A percentile compares a stretch with the other conserved stretches of the same genome.
phyloP scores from a whole-genome alignment of 371 early-diverging fungal genomes.

The Mycotypha africana region DNA sequence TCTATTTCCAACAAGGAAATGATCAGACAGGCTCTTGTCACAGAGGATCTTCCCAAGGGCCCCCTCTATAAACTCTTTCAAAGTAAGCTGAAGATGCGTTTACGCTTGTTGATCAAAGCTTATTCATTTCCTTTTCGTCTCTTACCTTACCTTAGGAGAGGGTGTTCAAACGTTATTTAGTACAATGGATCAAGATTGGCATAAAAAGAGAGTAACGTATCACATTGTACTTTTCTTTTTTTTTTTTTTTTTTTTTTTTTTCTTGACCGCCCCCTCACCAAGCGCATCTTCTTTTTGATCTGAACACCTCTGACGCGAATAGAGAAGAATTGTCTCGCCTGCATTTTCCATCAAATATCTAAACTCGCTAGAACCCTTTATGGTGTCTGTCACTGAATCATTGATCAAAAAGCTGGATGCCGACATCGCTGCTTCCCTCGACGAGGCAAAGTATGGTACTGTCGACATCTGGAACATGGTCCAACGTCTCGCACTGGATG shows the following conservation, averaged over 20 bases:
- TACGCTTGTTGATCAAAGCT: too few species aligned
- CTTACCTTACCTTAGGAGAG: too few species aligned
- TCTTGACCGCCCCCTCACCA: too few species aligned
- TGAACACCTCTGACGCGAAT: neutral
- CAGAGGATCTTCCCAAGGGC: conserved; percentile 12
- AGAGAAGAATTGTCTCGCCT: conserved; percentile 39
- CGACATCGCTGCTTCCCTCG: conserved; percentile 5
- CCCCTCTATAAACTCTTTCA: conserved; percentile 8
- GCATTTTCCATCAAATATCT: conserved; percentile 41
- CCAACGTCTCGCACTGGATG: conserved; percentile 37
- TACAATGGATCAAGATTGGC: conserved; percentile 21
- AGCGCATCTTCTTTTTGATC: too few species aligned
- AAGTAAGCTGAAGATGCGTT: conserved; percentile 15
- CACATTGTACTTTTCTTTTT: too few species aligned
- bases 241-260: neutral
- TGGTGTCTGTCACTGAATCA: conserved; percentile 10
- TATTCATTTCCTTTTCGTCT: too few species aligned
- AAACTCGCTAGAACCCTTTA: conserved; percentile 30
- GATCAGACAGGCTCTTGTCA: conserved; percentile 10
- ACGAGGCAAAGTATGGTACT: conserved; percentile 1
- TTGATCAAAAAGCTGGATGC: conserved; percentile 17
- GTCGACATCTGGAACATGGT: conserved; percentile 32
- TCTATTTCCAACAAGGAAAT: conserved; percentile 14
- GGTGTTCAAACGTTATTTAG: conserved; percentile 17
- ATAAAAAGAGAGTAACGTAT: conserved; percentile 23